These are phyloP conservation scores for Stromatinia cepivora DNA, from an alignment of 2,329 filamentous ascomycete species.

Conservation along the genomic window DNA sequence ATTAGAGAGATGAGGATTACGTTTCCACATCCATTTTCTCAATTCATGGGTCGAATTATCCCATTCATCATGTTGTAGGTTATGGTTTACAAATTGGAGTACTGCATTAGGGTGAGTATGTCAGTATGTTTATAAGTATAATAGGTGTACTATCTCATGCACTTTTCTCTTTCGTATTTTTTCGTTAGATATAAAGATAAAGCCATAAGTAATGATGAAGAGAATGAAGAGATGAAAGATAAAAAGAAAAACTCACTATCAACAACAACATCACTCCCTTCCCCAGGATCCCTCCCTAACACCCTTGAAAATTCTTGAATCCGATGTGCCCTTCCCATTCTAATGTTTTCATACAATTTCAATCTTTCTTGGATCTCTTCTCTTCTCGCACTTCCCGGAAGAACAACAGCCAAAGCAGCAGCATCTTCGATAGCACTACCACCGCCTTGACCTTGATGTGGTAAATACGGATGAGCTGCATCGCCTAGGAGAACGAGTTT, in stretches of 20 bases:
- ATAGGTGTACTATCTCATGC: too few species aligned
- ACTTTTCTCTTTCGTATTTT: too few species aligned
- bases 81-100: slow-evolving; percentile 43
- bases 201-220: not conserved
- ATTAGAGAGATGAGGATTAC: slow-evolving; percentile 45
- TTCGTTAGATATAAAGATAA: not conserved
- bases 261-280: slow-evolving; percentile 46
- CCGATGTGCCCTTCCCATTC: slow-evolving; percentile 56
- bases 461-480: slow-evolving; percentile 67
- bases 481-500: slow-evolving; percentile 62
- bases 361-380: slow-evolving; percentile 56
- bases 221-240: not conserved
- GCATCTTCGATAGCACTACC: slow-evolving; percentile 68
- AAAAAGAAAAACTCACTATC: slow-evolving; percentile 43
- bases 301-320: slow-evolving; percentile 60
- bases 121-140: not conserved
- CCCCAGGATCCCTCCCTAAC: slow-evolving; percentile 50
- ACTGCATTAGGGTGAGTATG: slow-evolving; percentile 39
- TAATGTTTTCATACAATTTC: slow-evolving; percentile 57
- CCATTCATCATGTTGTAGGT: slow-evolving; percentile 55
- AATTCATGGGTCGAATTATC: slow-evolving; percentile 50
- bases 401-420: slow-evolving; percentile 56
- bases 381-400: slow-evolving; percentile 48
- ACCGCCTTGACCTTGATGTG: slow-evolving; percentile 64
- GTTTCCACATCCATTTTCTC: slow-evolving; percentile 47